These are phyloP conservation scores for Ceratobasidium sp. DNA, from an alignment of 1,284 basidiomycete species.

Conservation along the genomic window DNA sequence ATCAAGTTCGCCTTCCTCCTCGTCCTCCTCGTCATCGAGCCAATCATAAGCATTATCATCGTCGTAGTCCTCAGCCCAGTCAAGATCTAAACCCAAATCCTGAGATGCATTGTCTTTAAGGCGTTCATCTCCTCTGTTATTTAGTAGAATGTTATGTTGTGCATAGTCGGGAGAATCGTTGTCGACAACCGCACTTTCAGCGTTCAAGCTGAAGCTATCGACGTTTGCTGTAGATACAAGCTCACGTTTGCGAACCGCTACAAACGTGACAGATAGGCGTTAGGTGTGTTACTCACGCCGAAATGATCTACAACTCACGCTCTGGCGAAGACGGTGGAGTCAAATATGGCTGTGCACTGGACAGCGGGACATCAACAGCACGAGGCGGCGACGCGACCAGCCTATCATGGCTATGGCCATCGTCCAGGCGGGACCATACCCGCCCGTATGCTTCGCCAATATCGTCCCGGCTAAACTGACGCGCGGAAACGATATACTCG, in stretches of 20 bases:
- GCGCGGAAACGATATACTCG: slow-evolving; percentile 22
- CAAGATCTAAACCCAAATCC: background rate
- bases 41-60: background rate
- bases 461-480: background rate
- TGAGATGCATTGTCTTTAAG: background rate
- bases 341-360: slow-evolving; percentile 4
- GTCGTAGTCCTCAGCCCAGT: slow-evolving; percentile 18
- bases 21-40: background rate
- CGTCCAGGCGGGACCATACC: background rate
- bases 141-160: background rate
- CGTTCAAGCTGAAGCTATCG: background rate
- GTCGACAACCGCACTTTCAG: background rate
- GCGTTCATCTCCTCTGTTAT: background rate
- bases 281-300: background rate
- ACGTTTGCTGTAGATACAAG: background rate
- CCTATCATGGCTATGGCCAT: background rate
- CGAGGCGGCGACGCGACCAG: background rate
- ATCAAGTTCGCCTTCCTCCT: slow-evolving; percentile 4
- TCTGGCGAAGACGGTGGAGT: slow-evolving; percentile 40
- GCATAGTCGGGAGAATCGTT: background rate
- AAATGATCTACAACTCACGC: slow-evolving; percentile 4
- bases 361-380: background rate
- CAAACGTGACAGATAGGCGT: no score
- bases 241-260: background rate
- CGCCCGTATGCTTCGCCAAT: background rate